Evolutionary conservation across 2,329 filamentous ascomycete species (phyloP).

Genomic region (Pseudopyrenochaeta lycopersici): DNA sequence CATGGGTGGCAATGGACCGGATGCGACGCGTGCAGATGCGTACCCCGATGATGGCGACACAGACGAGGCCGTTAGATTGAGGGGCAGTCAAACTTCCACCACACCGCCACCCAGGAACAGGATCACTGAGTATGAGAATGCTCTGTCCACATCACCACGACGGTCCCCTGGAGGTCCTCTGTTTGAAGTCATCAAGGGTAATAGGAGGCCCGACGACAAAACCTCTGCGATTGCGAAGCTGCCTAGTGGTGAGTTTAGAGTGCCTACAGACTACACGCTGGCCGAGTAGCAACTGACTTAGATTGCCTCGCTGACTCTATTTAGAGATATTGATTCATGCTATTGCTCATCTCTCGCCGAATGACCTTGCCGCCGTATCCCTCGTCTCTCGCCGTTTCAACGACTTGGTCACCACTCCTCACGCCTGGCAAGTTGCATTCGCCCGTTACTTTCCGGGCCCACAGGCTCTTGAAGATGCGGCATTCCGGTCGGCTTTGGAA

Average conservation of each 20-base stretch:
- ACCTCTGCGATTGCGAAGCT: conserved; percentile 66
- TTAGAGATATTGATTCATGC: conserved; percentile 92
- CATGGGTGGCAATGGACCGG: conserved; percentile 23
- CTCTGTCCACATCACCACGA: conserved; percentile 49
- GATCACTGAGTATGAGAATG: conserved; percentile 65
- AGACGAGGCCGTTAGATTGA: conserved; percentile 41
- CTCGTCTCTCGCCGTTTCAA: conserved; percentile 90
- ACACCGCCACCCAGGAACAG: conserved; percentile 55
- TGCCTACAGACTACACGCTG: neutral
- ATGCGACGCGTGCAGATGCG: conserved; percentile 31
- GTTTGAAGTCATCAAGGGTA: conserved; percentile 63
- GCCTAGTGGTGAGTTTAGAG: conserved; percentile 76
- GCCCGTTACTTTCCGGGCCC: conserved; percentile 87
- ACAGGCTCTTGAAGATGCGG: conserved; percentile 59
- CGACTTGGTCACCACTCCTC: conserved; percentile 84
- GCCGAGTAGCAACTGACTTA: neutral
- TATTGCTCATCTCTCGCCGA: conserved; percentile 86
- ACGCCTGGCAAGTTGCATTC: conserved; percentile 94
- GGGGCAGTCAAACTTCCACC: conserved; percentile 13
- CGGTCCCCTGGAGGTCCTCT: conserved; percentile 54
- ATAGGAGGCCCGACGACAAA: conserved; percentile 54
- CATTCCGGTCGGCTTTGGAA: conserved; percentile 56
- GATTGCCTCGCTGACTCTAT: conserved; percentile 14
- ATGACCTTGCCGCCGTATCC: conserved; percentile 82
- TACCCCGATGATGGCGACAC: conserved; percentile 14